Percentiles rank a stretch among this genome's conserved stretches.
phyloP scores from a whole-genome alignment of 306 rosid species.

The Hippophae tibetana region DNA sequence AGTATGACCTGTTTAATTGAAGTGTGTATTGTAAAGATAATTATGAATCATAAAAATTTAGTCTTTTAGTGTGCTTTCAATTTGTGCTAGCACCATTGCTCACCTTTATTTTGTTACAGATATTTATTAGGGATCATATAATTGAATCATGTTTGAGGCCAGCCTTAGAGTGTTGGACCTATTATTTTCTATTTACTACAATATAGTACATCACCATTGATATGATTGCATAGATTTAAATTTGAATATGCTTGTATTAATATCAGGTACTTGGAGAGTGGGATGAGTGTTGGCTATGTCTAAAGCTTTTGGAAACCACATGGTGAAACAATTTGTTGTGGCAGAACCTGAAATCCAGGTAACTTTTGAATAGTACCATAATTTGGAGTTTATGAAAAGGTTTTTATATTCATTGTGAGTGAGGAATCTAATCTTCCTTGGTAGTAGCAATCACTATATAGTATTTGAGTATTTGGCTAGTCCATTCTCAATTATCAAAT shows the following conservation, averaged over 20 bases:
- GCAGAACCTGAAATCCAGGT: slow-evolving; percentile 99
- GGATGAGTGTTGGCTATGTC: slow-evolving; percentile 99
- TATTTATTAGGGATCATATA: too few species aligned
- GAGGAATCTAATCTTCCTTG: too few species aligned
- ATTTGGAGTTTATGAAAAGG: neutral
- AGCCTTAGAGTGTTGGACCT: neutral
- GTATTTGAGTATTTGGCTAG: too few species aligned
- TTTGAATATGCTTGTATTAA: slow-evolving; percentile 12
- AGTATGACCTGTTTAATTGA: too few species aligned
- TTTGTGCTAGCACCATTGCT: too few species aligned
- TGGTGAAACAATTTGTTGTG: slow-evolving; percentile 91
- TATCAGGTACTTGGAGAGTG: slow-evolving; percentile 96
- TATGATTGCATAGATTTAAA: slow-evolving; percentile 2
- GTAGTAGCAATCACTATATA: too few species aligned
- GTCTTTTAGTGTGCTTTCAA: too few species aligned
- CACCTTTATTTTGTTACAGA: too few species aligned
- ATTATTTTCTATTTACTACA: neutral
- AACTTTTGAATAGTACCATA: slow-evolving; percentile 8
- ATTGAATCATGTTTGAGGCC: neutral
- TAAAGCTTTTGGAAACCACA: slow-evolving; percentile 92
- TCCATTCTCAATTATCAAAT: too few species aligned
- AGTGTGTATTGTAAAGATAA: neutral
- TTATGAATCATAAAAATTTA: neutral
- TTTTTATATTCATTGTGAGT: neutral
- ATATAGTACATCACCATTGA: slow-evolving; percentile 1